Evolutionary conservation across 1,284 basidiomycete genomes (phyloP).

Genomic region (Earliella scabrosa): DNA sequence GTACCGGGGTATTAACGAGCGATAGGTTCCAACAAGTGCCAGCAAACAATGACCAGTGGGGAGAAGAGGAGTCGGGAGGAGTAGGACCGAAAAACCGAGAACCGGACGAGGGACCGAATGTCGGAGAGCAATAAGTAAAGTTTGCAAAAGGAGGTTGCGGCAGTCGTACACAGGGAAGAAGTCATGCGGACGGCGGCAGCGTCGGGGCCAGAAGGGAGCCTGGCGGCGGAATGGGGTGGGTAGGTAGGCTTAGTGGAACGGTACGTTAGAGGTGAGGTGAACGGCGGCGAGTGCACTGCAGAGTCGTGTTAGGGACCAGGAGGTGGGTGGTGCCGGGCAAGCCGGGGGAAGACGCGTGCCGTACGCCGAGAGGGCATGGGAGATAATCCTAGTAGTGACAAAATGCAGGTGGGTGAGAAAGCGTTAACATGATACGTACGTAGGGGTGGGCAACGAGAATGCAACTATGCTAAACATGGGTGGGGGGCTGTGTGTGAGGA

Average conservation of each 20-base stretch:
- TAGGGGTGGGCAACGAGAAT: neutral
- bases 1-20: slow-evolving; percentile 28
- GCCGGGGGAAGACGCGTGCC: neutral
- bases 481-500: neutral
- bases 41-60: slow-evolving; percentile 11
- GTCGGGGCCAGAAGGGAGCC: too few relatives aligned
- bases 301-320: too few relatives aligned
- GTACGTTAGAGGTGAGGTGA: too few relatives aligned
- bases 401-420: neutral
- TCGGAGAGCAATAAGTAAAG: neutral
- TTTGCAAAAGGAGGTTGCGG: neutral
- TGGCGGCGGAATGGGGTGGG: too few relatives aligned
- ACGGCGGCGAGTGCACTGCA: too few relatives aligned
- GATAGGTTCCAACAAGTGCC: slow-evolving; percentile 19
- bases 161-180: neutral
- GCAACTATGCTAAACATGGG: neutral
- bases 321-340: too few relatives aligned
- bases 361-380: neutral
- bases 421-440: neutral
- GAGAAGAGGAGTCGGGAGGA: neutral
- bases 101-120: neutral
- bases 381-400: neutral
- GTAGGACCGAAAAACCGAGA: slow-evolving; percentile 1
- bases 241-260: neutral
- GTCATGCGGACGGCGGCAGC: neutral